Base-by-base conservation (phyloP, 306 rosid genomes). In the Clitoria ternatea region DNA sequence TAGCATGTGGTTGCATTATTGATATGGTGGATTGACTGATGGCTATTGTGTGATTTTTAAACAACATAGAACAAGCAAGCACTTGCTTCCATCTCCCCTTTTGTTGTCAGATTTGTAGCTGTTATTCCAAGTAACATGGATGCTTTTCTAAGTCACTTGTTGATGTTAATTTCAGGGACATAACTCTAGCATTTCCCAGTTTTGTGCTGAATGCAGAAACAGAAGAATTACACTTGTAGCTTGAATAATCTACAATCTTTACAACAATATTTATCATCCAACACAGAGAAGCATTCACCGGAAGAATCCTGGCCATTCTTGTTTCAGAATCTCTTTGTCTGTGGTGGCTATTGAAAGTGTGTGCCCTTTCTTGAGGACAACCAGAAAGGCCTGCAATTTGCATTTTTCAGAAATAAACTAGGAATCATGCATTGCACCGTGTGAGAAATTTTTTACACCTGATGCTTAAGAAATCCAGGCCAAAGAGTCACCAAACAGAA, bases 171-270 rank as follows among this genome's bases (percentile, higher is more conserved):
- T 67, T 69, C 68, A 78, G 78, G 86, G 86, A 78, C 66, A 42
- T 69, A 18, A 55, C 78, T 74, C 50, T 48, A 20, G 75, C 83
- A 69, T 82, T 74, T 78, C 80, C 83, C 18, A 78, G 69, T 64
- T 82, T 78, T 63, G 77, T 63, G 71, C 43, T 56, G 52, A 56
- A 74, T 11, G 8, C 67, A 54, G 72, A 68, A 59, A 57, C 61
- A 15, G 55, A 77, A 35, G 73, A 54, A 61, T 73, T 74, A 10
- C 23, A 53, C 13, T 15, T 19, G 20, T 36, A 53, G 70, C 65
- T 36, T 33, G 32, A 6, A 36, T 7, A n/a, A 19, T 32, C 6
- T 22, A 39, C 5, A 53, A 23, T 4, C 23, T 35, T 50, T 49
- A 3, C 10, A 32, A n/a, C 5, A 42, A 53, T 1, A 6, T 39